Evolutionary conservation across 2,329 filamentous ascomycete species (phyloP).

Genomic region (Cercospora zeina): DNA sequence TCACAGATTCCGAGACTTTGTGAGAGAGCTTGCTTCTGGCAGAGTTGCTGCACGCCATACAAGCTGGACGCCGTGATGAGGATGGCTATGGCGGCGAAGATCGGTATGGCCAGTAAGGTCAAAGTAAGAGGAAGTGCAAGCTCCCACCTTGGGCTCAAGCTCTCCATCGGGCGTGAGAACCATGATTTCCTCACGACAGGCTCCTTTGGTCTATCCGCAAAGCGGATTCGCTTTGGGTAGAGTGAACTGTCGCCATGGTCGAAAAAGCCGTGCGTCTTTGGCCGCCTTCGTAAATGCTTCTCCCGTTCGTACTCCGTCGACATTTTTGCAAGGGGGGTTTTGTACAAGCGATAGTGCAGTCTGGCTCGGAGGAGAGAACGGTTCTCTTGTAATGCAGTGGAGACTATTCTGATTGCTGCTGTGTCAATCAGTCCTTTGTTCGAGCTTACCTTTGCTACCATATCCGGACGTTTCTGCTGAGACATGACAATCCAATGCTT

Average conservation of each 20-base stretch:
- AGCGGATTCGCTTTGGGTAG: background rate
- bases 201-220: background rate
- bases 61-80: constrained; percentile 4
- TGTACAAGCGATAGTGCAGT: background rate
- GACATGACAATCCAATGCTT: background rate
- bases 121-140: background rate
- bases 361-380: background rate
- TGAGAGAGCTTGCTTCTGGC: background rate
- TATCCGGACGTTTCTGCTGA: constrained; percentile 4
- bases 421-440: constrained; percentile 8
- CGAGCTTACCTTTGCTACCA: constrained; percentile 6
- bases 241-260: constrained; percentile 11
- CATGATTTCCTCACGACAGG: background rate
- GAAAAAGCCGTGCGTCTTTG: constrained; percentile 17
- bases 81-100: constrained; percentile 1
- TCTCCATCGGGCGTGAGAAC: background rate
- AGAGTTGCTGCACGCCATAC: constrained; percentile 5
- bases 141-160: background rate
- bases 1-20: constrained; percentile 3
- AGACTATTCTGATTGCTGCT: background rate
- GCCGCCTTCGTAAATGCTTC: constrained; percentile 1
- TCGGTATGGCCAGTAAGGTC: background rate
- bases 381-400: background rate
- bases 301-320: background rate
- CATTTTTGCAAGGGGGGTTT: background rate